A percentile compares a stretch with the other conserved stretches of the same genome.
These are phyloP conservation scores for Fusarium gaditjirri DNA, from an alignment of 2,329 filamentous ascomycete genomes.

Conservation along the genomic window DNA sequence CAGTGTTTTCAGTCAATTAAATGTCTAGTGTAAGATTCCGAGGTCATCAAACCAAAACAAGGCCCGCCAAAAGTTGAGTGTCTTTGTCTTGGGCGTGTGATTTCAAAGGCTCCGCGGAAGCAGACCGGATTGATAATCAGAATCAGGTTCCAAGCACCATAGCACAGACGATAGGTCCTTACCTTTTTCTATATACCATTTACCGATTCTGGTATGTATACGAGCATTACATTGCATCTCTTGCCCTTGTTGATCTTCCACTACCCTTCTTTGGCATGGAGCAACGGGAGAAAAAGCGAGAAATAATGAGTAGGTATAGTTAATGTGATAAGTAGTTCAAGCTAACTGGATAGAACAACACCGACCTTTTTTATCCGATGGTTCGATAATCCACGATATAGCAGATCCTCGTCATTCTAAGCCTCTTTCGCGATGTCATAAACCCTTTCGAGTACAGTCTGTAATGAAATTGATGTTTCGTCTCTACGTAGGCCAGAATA, in stretches of 20 bases:
- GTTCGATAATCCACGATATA: no score
- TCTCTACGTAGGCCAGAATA: no score
- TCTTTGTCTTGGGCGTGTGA: background rate
- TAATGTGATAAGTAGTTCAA: no score
- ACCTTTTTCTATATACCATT: background rate
- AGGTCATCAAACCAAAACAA: background rate
- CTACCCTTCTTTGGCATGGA: background rate
- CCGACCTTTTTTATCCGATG: no score
- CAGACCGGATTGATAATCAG: slow-evolving; percentile 13
- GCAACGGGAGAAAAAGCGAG: no score
- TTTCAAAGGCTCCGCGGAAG: slow-evolving; percentile 12
- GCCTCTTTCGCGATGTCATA: no score
- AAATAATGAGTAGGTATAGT: no score
- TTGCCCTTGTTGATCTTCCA: background rate
- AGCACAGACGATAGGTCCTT: background rate
- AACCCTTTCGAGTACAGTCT: no score
- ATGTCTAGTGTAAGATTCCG: background rate
- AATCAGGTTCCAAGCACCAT: background rate
- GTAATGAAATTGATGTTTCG: no score
- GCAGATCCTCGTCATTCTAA: no score
- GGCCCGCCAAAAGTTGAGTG: background rate
- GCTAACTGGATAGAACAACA: no score
- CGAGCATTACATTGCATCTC: fast-evolving
- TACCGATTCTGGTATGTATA: background rate
- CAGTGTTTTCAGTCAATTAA: fast-evolving